Base-by-base conservation (phyloP, 1,284 basidiomycete genomes). In the Ustilago vetiveriae region DNA sequence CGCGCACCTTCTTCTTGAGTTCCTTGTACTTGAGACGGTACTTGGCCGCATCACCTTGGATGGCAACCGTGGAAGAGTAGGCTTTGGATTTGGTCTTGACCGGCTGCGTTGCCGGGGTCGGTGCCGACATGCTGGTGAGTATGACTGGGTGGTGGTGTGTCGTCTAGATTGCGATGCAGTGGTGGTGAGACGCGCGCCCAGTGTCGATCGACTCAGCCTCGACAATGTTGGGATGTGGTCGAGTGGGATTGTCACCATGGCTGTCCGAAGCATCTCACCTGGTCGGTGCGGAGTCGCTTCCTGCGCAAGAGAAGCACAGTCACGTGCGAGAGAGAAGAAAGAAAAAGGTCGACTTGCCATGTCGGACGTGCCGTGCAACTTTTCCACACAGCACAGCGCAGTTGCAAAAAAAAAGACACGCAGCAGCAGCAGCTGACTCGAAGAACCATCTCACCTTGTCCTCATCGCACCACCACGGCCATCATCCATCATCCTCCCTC, bases 21-120 rank as follows among this genome's bases (percentile, higher is more conserved):
- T 94, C 92, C 82, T 89, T 91, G 85, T 93, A 94, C 84, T 94
- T 94, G 77, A 87, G 86, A 62, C 91, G 88, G 82, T 94, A 94
- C 83, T 92, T 93, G 79, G 87, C 87, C 79, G 93, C 92, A 82
- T 94, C 92, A 23, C 75, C 75, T 47, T 78, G 76, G 14, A 79
- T 73, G 27, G 78, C 78, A n/a, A 79, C 70, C n/a, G 67, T 72
- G 14, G 78, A 78, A 4, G 69, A 60, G 60, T 79, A 79, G 21
- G 78, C 78, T 40, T 78, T 78, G 48, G 76, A 79, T 56, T 78
- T 78, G 57, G 73, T 71, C 55, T 75, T 77, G 51, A 72, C 63
- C 36, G 69, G 63, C 33, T 59, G 64, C 11, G 69, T 67, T 11
- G 62, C 55, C 21, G 63, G 55, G 3, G 59, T 69, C 26, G 64